phyloP scores from a whole-genome alignment of 1,139 yeast genomes.

The Lodderomyces margitis region DNA sequence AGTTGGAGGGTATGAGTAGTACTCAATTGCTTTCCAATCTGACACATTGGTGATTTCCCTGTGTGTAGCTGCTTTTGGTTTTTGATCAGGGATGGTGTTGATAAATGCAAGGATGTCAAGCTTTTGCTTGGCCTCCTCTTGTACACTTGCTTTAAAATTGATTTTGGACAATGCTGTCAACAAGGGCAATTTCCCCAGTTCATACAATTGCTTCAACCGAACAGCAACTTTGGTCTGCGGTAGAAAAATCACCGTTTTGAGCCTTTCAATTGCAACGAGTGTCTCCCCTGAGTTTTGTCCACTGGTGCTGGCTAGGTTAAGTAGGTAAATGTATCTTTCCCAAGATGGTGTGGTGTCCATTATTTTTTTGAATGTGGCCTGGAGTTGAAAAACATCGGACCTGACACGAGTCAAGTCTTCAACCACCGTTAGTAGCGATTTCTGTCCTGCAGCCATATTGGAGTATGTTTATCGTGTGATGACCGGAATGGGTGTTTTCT shows the following conservation, averaged over 20 bases:
- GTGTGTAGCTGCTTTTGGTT: not conserved
- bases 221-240: slow-evolving; percentile 42
- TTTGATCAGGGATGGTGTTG: not conserved
- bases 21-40: slow-evolving; percentile 1
- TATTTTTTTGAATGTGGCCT: slow-evolving; percentile 38
- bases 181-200: slow-evolving; percentile 33
- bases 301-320: not conserved
- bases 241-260: slow-evolving; percentile 20
- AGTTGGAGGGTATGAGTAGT: slow-evolving; percentile 32
- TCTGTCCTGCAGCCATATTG: not conserved
- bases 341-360: slow-evolving; percentile 34
- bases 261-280: slow-evolving; percentile 14
- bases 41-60: not conserved
- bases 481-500: no score
- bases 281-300: not conserved
- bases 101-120: not conserved
- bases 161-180: slow-evolving; percentile 29
- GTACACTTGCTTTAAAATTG: slow-evolving; percentile 22
- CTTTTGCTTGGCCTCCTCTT: not conserved
- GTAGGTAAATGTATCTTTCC: slow-evolving; percentile 20
- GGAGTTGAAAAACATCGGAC: slow-evolving; percentile 45
- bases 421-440: slow-evolving; percentile 17
- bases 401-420: slow-evolving; percentile 44
- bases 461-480: not conserved
- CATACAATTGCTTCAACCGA: slow-evolving; percentile 35